A percentile compares a stretch with the other conserved stretches of the same genome.
These are phyloP conservation scores for Lenwebbia sp. DNA, from an alignment of 345 rosid species.

Conservation along the genomic window DNA sequence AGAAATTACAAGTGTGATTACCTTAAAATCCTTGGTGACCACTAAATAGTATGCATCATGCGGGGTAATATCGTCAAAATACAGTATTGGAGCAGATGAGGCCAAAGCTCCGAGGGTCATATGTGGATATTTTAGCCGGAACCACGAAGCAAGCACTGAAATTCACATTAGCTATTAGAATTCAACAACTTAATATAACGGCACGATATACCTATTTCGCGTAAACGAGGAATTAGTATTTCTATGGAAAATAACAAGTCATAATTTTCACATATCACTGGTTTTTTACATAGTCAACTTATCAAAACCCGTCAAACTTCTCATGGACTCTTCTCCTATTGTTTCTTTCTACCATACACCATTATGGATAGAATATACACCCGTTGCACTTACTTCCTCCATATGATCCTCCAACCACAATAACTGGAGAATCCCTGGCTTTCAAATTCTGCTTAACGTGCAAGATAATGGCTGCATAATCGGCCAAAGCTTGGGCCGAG, in stretches of 20 bases:
- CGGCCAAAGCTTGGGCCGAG: not conserved
- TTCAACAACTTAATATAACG: not conserved
- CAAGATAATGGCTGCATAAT: not conserved
- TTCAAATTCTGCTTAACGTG: not conserved
- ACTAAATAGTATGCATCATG: slow-evolving; percentile 33
- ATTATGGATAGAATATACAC: not conserved
- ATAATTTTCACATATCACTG: not conserved
- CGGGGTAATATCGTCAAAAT: slow-evolving; percentile 33
- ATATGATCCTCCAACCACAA: not conserved
- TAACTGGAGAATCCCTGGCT: not conserved
- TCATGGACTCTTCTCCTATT: not conserved
- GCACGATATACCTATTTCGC: not conserved
- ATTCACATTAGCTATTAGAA: not conserved
- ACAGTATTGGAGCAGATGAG: slow-evolving; percentile 63
- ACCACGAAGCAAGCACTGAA: slow-evolving; percentile 66
- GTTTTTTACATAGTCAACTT: not conserved
- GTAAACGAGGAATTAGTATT: not conserved
- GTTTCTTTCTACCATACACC: not conserved
- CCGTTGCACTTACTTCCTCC: not conserved
- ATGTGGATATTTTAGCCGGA: slow-evolving; percentile 64
- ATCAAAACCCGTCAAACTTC: not conserved
- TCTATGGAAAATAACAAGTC: not conserved
- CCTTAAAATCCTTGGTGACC: slow-evolving; percentile 44
- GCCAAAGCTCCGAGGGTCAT: slow-evolving; percentile 55
- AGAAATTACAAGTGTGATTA: not conserved